These are phyloP conservation scores for Aureococcus anophagefferens DNA, from an alignment of 108 stramenopile species.

Conservation along the genomic window DNA sequence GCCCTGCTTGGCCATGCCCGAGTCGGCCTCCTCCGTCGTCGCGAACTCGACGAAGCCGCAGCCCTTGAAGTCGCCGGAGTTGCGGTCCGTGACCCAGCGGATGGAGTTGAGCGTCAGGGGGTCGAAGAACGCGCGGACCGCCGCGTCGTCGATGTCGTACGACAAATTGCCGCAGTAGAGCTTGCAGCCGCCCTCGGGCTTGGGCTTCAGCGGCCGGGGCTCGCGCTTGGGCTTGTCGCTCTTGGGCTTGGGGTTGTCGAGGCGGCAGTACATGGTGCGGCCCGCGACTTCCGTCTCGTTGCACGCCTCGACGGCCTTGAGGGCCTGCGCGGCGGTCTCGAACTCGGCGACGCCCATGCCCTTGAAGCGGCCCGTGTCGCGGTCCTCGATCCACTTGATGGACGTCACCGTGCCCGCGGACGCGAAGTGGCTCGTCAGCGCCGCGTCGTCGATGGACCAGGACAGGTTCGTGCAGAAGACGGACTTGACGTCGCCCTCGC, in stretches of 20 bases:
- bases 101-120: slow-evolving; percentile 75
- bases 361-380: neutral
- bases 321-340: slow-evolving; percentile 53
- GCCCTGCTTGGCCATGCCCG: slow-evolving; percentile 73
- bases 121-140: slow-evolving; percentile 67
- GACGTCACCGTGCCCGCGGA: neutral
- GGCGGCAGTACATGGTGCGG: slow-evolving; percentile 60
- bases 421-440: neutral
- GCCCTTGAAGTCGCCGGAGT: slow-evolving; percentile 94
- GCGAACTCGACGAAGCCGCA: slow-evolving; percentile 88
- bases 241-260: neutral
- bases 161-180: slow-evolving; percentile 92
- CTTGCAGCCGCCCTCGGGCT: slow-evolving; percentile 76
- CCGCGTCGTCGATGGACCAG: neutral
- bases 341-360: slow-evolving; percentile 70
- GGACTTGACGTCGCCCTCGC: neutral
- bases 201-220: slow-evolving; percentile 49
- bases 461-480: neutral
- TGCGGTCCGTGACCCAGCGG: slow-evolving; percentile 85
- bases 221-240: slow-evolving; percentile 47
- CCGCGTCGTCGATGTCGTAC: slow-evolving; percentile 90
- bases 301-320: slow-evolving; percentile 70
- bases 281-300: slow-evolving; percentile 84
- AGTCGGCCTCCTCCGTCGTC: slow-evolving; percentile 70
- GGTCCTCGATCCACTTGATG: slow-evolving; percentile 1